Conservation (phyloP, 352 stramenopile genomes). For the Globisporangium lucens region DNA sequence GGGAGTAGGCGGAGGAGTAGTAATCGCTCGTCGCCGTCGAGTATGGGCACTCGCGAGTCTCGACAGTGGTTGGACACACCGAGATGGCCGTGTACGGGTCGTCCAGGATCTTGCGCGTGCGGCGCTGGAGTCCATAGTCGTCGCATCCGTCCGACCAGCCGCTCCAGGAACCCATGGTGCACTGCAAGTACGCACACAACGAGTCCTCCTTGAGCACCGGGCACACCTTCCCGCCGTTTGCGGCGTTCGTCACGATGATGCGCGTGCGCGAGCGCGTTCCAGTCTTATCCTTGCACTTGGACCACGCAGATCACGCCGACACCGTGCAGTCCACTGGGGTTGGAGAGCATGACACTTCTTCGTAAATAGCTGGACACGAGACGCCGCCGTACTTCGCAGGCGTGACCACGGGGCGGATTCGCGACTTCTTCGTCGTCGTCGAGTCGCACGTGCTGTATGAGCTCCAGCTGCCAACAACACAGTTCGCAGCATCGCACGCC, state of each 20-base stretch:
- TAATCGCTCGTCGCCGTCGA: slow-evolving; percentile 31
- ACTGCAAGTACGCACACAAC: slow-evolving; percentile 27
- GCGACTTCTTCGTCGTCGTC: slow-evolving; percentile 23
- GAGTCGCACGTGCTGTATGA: slow-evolving; percentile 33
- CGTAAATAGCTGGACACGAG: slow-evolving; percentile 22
- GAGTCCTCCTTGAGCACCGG: slow-evolving; percentile 13
- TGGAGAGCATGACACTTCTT: slow-evolving; percentile 16
- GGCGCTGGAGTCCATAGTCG: slow-evolving; percentile 31
- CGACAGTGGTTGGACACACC: slow-evolving; percentile 24
- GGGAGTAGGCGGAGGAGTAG: slow-evolving; percentile 7
- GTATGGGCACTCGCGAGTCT: slow-evolving; percentile 32
- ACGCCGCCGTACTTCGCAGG: slow-evolving; percentile 32
- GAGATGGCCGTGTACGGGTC: slow-evolving; percentile 32
- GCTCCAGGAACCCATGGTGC: slow-evolving; percentile 28
- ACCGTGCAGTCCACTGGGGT: slow-evolving; percentile 26
- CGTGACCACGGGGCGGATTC: slow-evolving; percentile 30
- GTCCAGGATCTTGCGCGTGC: slow-evolving; percentile 25
- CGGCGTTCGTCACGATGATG: slow-evolving; percentile 21
- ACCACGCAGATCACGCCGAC: slow-evolving; percentile 22
- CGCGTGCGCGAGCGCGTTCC: slow-evolving; percentile 22
- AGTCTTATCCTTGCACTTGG: slow-evolving; percentile 24
- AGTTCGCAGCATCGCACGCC: slow-evolving; percentile 51
- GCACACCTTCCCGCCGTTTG: slow-evolving; percentile 31
- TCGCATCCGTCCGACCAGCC: slow-evolving; percentile 28
- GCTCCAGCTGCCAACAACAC: slow-evolving; percentile 32